Conservation (phyloP, 2,329 filamentous ascomycete genomes). For the Didymella glomerata region DNA sequence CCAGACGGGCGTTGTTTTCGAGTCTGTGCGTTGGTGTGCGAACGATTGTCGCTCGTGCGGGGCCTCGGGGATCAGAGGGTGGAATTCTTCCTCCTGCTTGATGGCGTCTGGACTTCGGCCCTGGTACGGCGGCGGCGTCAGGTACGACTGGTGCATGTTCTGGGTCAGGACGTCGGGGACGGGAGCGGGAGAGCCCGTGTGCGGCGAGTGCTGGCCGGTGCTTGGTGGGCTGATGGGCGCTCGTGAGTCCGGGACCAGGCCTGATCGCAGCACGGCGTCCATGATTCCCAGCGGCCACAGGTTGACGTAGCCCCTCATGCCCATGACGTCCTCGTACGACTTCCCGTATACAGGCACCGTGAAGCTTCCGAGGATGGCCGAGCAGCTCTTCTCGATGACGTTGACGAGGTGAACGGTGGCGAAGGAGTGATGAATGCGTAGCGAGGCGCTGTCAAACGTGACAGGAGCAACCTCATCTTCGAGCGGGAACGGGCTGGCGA, state of each 20-base stretch:
- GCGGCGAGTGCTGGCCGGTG: conserved; percentile 7
- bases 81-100: conserved; percentile 1
- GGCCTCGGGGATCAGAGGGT: background rate
- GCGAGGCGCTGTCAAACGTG: conserved; percentile 25
- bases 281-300: conserved; percentile 42
- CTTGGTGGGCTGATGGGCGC: conserved; percentile 13
- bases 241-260: conserved; percentile 36
- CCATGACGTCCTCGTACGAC: conserved; percentile 33
- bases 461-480: conserved; percentile 8
- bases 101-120: background rate
- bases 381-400: conserved; percentile 37
- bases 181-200: conserved; percentile 1
- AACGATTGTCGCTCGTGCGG: conserved; percentile 1
- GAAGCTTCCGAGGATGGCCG: conserved; percentile 37
- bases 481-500: conserved; percentile 16
- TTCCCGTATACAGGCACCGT: conserved; percentile 38
- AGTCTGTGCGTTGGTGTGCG: background rate
- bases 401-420: conserved; percentile 33
- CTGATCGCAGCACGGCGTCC: conserved; percentile 37
- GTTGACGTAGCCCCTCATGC: conserved; percentile 40
- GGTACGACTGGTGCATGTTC: conserved; percentile 8
- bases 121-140: background rate
- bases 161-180: conserved; percentile 12
- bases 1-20: background rate
- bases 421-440: conserved; percentile 30